Evolutionary conservation across 1,284 basidiomycete species (phyloP), one percentile per base, ranked within the genome.

Genomic region (Vanrija sp.): DNA sequence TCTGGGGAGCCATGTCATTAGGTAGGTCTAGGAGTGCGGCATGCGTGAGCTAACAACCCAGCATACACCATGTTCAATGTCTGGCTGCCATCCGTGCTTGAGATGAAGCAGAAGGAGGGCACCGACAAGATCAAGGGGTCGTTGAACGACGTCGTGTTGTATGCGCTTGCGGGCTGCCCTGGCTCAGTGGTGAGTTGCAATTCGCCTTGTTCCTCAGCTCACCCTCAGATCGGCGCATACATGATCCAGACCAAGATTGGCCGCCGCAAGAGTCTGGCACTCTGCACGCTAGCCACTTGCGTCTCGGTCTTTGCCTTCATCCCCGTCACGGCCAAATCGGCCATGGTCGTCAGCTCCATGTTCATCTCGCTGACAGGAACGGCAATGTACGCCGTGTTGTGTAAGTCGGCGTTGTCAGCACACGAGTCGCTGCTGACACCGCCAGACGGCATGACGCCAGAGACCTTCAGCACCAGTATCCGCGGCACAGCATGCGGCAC

Each of bases 51-150:
- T 60, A 47, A 60, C 51, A 56, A 49, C 49, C 49, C 68, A 87
- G 91, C 86, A 2, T 93, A 86, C 69, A 97, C 91, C 7, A 95
- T 95, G 86, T 98, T 98, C 79, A 98, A 98, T 69, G 92, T 96
- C 14, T 98, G 88, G 74, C 81, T 97, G 19, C 95, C 95, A 0
- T 92, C 92, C 66, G 81, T 95, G 15, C 79, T 98, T 28, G 93
- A 76, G 18, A 68, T 66, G 29, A 67, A 69, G 0, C 69, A 67
- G 12, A 69, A 66, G 2, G 65, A 65, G 26, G 71, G 73, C 1
- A 74, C 80, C 19, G 82, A 83, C 64, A 77, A 81, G 1, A 76
- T 92, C 16, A 80, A 84, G 59, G 82, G 84, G 47, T 88, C 83
- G 43, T 69, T 94, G 48, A 86, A 85, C 84, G 89, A 92, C 46